These are phyloP conservation scores for Dactylonectria estremocensis DNA, from an alignment of 2,329 filamentous ascomycete genomes.

Conservation along the genomic window DNA sequence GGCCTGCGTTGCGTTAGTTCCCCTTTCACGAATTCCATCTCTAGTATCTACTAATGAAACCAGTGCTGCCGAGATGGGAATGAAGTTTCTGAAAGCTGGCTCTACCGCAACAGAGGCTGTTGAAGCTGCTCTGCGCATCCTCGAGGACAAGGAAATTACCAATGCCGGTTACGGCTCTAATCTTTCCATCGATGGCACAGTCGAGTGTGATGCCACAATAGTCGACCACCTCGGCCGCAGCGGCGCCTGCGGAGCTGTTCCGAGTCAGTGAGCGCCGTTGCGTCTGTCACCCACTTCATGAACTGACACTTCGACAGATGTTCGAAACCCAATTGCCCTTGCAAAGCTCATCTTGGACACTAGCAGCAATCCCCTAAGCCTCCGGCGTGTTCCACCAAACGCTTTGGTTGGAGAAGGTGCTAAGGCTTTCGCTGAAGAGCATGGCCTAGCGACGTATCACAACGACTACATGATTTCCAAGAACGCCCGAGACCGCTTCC, in stretches of 20 bases:
- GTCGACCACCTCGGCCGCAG: slow-evolving; percentile 93
- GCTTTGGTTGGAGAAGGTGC: slow-evolving; percentile 90
- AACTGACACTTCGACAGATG: slow-evolving; percentile 68
- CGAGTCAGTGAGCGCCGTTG: slow-evolving; percentile 74
- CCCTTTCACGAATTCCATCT: neutral
- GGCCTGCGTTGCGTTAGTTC: slow-evolving; percentile 87
- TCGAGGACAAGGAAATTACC: slow-evolving; percentile 96
- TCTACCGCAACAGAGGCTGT: slow-evolving; percentile 89
- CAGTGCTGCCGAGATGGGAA: slow-evolving; percentile 87
- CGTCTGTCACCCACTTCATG: neutral
- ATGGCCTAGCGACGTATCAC: slow-evolving; percentile 80
- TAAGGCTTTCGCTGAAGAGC: slow-evolving; percentile 85
- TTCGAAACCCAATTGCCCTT: slow-evolving; percentile 92
- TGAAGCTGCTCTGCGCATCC: slow-evolving; percentile 86
- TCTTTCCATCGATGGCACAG: slow-evolving; percentile 87
- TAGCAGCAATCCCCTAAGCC: slow-evolving; percentile 82
- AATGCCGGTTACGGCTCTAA: slow-evolving; percentile 98
- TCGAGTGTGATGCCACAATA: slow-evolving; percentile 95
- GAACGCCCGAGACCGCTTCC: slow-evolving; percentile 83
- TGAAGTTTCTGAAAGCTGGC: slow-evolving; percentile 84
- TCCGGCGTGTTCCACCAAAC: slow-evolving; percentile 93
- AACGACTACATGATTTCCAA: slow-evolving; percentile 86
- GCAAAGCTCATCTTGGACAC: slow-evolving; percentile 87
- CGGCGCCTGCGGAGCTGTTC: slow-evolving; percentile 91
- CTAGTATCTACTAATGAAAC: slow-evolving; percentile 24